Evolutionary conservation across 2,329 filamentous ascomycete genomes (phyloP), one percentile per base, ranked within the genome.

Genomic region (Fusarium illudens): DNA sequence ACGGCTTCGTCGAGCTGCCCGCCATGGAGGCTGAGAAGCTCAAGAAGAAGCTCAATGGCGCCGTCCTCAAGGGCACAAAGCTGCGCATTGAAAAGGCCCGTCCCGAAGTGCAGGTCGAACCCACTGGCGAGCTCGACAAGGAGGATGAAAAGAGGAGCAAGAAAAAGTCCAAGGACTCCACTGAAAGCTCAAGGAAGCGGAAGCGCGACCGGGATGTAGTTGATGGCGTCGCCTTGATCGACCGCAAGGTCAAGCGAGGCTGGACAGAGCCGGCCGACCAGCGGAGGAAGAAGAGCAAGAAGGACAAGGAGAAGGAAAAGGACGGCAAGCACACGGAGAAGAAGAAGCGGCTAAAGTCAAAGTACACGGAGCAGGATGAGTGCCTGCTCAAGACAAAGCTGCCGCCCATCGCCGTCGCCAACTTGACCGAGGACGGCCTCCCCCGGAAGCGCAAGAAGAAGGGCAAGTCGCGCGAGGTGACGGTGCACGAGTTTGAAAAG

Each of bases 401-500:
- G 30, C 88, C 90, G 1, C 76, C 82, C 8, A 81, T 81, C 57
- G 77, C 78, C 15, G 79, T 82, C 53, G 80, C 81, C 42, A 83
- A 84, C 55, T 66, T 79, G 12, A 71, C 76, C 2, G 79, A 82
- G 29, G 80, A 80, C 4, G 79, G 82, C 8, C 77, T 77, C 19
- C 77, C 80, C n/a, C 84, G 84, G 70, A 89, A 86, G 70, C 89
- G 88, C 71, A 88, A 86, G 76, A 86, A 88, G 71, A 84, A 85
- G 46, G 84, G 77, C 57, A 76, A 74, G 54, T 64, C 71, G 12
- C 78, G 83, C 13, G 87, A 92, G 62, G 84, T 90, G 2, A 83
- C 93, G 4, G 86, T 98, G 4, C 94, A 98, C 78, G 96, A 99
- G 76, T 98, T 97, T 75, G 88, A 91, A 71, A 94, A 93, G 76